Conservation (phyloP, 2,329 filamentous ascomycete genomes). For the Conoideocrella luteorostrata region DNA sequence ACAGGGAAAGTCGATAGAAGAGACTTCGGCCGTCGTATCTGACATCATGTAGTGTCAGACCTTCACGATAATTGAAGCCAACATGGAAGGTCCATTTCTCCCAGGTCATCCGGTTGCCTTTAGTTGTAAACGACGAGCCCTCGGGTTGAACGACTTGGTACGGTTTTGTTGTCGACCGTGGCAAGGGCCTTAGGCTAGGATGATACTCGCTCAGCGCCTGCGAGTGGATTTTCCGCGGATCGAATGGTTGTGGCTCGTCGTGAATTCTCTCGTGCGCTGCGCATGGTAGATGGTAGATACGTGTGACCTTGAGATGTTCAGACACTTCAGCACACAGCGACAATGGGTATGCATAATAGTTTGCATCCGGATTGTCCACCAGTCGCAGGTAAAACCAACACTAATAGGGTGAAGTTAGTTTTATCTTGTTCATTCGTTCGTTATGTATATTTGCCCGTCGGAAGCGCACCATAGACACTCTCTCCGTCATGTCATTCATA, state of each 20-base stretch:
- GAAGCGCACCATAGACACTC: slow-evolving; percentile 34
- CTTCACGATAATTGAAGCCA: slow-evolving; percentile 63
- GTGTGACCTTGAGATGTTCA: slow-evolving; percentile 39
- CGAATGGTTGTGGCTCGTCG: neutral
- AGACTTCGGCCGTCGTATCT: slow-evolving; percentile 59
- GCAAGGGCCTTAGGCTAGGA: slow-evolving; percentile 17
- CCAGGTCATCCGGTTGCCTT: slow-evolving; percentile 45
- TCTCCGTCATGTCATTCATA: slow-evolving; percentile 36
- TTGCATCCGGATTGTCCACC: slow-evolving; percentile 39
- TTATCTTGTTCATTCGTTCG: slow-evolving; percentile 28
- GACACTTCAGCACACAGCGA: slow-evolving; percentile 32
- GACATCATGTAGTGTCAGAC: slow-evolving; percentile 63
- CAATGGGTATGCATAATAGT: slow-evolving; percentile 50
- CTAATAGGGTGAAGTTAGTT: slow-evolving; percentile 36
- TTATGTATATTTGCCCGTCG: too few relatives aligned
- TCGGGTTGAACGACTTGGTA: slow-evolving; percentile 66
- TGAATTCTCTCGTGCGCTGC: slow-evolving; percentile 34
- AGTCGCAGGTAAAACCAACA: slow-evolving; percentile 29
- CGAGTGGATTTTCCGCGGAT: neutral
- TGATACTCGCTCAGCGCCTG: slow-evolving; percentile 31
- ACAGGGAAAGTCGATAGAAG: slow-evolving; percentile 59
- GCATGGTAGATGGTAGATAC: slow-evolving; percentile 50
- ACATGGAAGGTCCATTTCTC: slow-evolving; percentile 66
- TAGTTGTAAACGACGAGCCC: slow-evolving; percentile 58
- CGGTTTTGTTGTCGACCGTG: slow-evolving; percentile 1